Evolutionary conservation across 1,139 yeast species (phyloP), one percentile per base, ranked within the genome.

Genomic region (Suhomyces taliae): DNA sequence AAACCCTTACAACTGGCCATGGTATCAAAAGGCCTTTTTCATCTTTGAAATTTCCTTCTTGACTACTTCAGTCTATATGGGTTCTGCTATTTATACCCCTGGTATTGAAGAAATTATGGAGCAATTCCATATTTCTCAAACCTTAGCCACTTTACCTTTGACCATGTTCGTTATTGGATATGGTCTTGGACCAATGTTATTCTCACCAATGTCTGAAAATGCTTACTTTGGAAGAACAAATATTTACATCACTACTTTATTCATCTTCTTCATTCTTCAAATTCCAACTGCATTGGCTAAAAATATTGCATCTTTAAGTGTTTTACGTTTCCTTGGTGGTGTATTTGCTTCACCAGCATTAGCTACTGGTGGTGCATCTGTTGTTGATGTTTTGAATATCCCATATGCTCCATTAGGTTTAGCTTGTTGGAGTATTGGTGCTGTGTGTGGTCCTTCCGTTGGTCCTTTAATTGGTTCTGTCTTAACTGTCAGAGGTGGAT

Each of bases 1-100:
- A 40, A 71, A 81, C 54, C 88, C 88, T 1, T 58, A 63, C 37
- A 83, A 83, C 59, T 83, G 87, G 85, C 66, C 81, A 0, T 24
- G 57, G 0, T 39, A 48, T n/a, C 64, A 65, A 38, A 81, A 78
- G 56, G 41, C 64, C 0, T 42, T 76, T 12, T 67, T 79, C 35
- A 61, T 73, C 0, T 11, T 71, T 7, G 65, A 73, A 47, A 66
- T 79, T 34, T 69, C 74, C 43, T 45, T 78, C 34, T 65, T 82
- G 45, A 79, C 87, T 1, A 62, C 72, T 5, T 67, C 78, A 3
- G 82, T 81, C 4, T 83, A 83, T 56, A 78, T 81, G 74, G 85
- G 82, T 5, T 73, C 86, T 1, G 81, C 87, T 1, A 76, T 82
- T 27, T 81, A 78, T 55, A 76, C 86, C 0, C 86, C 88, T 0